Conservation (phyloP, 1,284 basidiomycete species). For the Austropuccinia psidii region DNA sequence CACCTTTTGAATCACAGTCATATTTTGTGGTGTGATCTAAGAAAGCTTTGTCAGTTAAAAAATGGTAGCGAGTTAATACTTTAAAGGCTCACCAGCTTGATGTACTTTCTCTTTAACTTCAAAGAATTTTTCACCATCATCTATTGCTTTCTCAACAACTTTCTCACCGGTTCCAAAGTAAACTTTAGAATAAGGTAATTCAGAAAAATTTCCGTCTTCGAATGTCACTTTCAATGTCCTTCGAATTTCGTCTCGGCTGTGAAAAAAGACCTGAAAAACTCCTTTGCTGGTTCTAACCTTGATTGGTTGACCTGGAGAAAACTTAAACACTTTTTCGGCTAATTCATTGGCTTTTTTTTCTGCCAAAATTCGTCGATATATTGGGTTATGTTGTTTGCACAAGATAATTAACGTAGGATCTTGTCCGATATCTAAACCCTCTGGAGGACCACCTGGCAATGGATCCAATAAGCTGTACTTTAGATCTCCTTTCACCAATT, state of each 20-base stretch:
- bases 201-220: conserved; percentile 21
- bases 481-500: conserved; percentile 4
- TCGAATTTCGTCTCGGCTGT: conserved; percentile 2
- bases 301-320: neutral
- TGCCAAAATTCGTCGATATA: conserved; percentile 9
- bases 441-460: neutral
- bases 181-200: conserved; percentile 7
- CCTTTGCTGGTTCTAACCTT: conserved; percentile 16
- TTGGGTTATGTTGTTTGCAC: conserved; percentile 33
- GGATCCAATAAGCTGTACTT: conserved; percentile 23
- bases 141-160: neutral
- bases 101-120: too few relatives aligned
- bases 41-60: too few relatives aligned
- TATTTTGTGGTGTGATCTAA: too few relatives aligned
- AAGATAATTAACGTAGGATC: conserved; percentile 1
- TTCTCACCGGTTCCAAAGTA: conserved; percentile 12
- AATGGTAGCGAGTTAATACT: too few relatives aligned
- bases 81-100: too few relatives aligned
- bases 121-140: too few relatives aligned
- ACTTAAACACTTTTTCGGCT: neutral
- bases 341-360: conserved; percentile 23
- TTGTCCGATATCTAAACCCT: neutral
- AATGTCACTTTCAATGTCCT: conserved; percentile 12
- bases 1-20: too few relatives aligned
- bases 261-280: conserved; percentile 23